These are phyloP conservation scores for Kitagawia praeruptora DNA, from an alignment of 129 eudicot species.

Conservation along the genomic window DNA sequence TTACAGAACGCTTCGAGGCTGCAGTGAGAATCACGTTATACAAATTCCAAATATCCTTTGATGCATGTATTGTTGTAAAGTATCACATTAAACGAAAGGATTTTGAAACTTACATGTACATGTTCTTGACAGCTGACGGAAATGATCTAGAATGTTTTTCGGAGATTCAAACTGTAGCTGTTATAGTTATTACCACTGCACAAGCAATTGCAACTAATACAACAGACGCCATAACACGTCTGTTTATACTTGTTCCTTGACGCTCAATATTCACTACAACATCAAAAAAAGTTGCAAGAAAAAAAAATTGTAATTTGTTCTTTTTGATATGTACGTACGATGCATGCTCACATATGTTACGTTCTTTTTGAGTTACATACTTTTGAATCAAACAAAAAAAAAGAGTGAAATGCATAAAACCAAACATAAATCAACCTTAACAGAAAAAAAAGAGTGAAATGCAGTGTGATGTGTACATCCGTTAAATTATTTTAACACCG, in stretches of 20 bases:
- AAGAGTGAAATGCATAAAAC: too few species aligned
- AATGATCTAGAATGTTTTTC: slow-evolving; percentile 30
- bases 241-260: slow-evolving; percentile 31
- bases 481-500: too few species aligned
- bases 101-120: slow-evolving; percentile 40
- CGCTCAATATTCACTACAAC: slow-evolving; percentile 47
- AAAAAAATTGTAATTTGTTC: background rate
- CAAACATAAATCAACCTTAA: too few species aligned
- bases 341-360: background rate
- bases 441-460: too few species aligned
- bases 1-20: too few species aligned
- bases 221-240: slow-evolving; percentile 28
- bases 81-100: background rate
- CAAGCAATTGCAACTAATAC: slow-evolving; percentile 34
- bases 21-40: slow-evolving; percentile 9
- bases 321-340: background rate
- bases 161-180: slow-evolving; percentile 36
- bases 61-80: background rate
- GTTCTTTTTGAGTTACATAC: background rate
- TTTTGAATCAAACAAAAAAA: too few species aligned
- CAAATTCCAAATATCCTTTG: background rate
- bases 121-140: slow-evolving; percentile 35
- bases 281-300: slow-evolving; percentile 10
- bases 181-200: slow-evolving; percentile 33
- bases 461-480: background rate